Base-by-base conservation (phyloP, 2,329 filamentous ascomycete genomes). In the Pyrenophora tritici-repentis region DNA sequence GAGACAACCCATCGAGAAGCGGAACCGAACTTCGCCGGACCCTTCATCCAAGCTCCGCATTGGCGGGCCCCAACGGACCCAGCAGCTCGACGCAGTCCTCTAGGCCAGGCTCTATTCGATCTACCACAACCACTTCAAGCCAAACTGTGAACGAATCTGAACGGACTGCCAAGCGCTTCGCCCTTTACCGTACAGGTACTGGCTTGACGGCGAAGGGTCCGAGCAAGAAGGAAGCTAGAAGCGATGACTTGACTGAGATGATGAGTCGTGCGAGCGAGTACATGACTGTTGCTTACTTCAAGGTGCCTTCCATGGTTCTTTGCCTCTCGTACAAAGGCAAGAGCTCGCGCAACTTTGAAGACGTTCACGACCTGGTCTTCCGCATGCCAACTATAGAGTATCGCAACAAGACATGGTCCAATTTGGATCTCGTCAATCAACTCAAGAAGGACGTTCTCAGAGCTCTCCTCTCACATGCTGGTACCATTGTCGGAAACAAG, bases 401-500 rank as follows among this genome's bases (percentile, higher is more conserved):
- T 77, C 86, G 91, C 58, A 99, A 99, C 81, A 99, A 99, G 79
- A 97, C 92, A 7, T 99, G 94, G 94, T 97, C 91, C 6, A 99
- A 97, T 71, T 83, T 99, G 6, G 94, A 99, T 67, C 84, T 99
- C 8, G 92, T 93, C 0, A 81, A 97, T 40, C 89, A 91, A 12
- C 81, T 99, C 46, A 97, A 99, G 78, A 95, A 92, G 70, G 92
- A 96, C 39, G 89, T 97, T 3, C 90, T 96, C 69, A 90, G 91
- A 67, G 93, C 94, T 0, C 81, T 99, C 38, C 95, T 99, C 65
- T 94, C 90, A 1, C 94, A 99, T 69, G 92, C 93, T 0, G 94
- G 94, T 31, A 91, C 94, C 50, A 97, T 99, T 61, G 91, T 99
- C 42, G 91, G 93, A 47, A 99, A 99, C 81, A 99, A 99, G 71